These are phyloP conservation scores for Cinchona pubescens DNA, from an alignment of 257 asterid genomes.

Conservation along the genomic window DNA sequence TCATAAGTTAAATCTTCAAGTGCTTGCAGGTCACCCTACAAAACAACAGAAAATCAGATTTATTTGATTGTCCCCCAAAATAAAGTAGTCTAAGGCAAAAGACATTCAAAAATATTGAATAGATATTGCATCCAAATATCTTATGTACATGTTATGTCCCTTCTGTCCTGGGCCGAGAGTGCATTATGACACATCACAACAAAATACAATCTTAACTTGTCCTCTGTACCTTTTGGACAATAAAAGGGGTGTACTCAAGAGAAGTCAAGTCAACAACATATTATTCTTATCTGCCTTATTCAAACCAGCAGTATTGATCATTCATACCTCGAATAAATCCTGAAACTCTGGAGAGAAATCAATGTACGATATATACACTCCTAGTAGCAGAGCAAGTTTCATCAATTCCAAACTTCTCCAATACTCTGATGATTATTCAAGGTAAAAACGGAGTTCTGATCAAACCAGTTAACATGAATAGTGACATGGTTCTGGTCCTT, in stretches of 20 bases:
- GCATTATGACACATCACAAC: not conserved
- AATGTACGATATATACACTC: not conserved
- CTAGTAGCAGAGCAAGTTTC: not conserved
- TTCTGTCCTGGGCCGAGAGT: not conserved
- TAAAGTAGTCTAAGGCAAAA: not conserved
- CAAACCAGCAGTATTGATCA: not conserved
- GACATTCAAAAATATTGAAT: not conserved
- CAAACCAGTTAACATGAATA: not conserved
- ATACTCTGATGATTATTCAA: not conserved
- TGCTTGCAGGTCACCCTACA: constrained; percentile 95
- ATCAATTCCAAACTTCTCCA: not conserved
- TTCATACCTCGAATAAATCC: not conserved
- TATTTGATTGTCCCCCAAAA: not conserved
- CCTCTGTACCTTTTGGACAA: not conserved
- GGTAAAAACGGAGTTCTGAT: not conserved
- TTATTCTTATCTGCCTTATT: not conserved
- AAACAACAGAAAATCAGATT: constrained; percentile 25
- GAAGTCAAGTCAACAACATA: not conserved
- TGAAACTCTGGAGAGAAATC: not conserved
- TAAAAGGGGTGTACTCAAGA: not conserved
- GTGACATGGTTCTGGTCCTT: not conserved
- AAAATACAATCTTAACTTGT: not conserved
- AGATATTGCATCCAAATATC: not conserved
- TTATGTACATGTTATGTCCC: not conserved
- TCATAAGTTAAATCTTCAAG: constrained; percentile 89